A percentile compares a stretch with the other conserved stretches of the same genome.
These are phyloP conservation scores for Mucor sp. DNA, from an alignment of 371 early-diverging fungal species.

Conservation along the genomic window DNA sequence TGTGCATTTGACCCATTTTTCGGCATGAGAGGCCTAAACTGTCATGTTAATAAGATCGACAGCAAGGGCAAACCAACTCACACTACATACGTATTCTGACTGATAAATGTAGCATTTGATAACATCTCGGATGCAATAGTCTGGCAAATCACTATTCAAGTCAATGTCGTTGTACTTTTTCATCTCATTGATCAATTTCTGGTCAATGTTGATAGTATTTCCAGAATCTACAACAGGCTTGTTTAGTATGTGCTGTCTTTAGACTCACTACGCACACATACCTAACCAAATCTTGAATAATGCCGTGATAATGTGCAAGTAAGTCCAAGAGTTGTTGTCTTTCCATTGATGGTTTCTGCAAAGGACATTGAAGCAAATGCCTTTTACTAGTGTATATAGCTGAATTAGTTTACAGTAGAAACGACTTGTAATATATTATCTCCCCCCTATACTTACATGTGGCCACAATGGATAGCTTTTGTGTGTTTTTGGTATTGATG, in stretches of 20 bases:
- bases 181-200: constrained; percentile 1
- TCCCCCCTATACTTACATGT: not conserved
- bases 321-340: constrained; percentile 1
- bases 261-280: not conserved
- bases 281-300: constrained; percentile 12
- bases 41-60: not conserved
- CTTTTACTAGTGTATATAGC: not conserved
- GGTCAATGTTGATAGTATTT: not conserved
- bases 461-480: constrained; percentile 1
- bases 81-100: constrained; percentile 17
- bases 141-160: not conserved
- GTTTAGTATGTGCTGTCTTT: not conserved
- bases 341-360: constrained; percentile 6
- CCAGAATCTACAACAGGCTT: constrained; percentile 5
- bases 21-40: not conserved
- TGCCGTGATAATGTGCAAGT: constrained; percentile 2
- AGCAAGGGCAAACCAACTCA: no score
- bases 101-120: constrained; percentile 8
- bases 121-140: not conserved
- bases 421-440: not conserved
- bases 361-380: constrained; percentile 5
- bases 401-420: not conserved
- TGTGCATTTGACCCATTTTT: not conserved
- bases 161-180: not conserved
- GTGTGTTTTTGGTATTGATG: not conserved